phyloP scores from a whole-genome alignment of 2,329 filamentous ascomycete species.

The Fusarium odoratissimum region DNA sequence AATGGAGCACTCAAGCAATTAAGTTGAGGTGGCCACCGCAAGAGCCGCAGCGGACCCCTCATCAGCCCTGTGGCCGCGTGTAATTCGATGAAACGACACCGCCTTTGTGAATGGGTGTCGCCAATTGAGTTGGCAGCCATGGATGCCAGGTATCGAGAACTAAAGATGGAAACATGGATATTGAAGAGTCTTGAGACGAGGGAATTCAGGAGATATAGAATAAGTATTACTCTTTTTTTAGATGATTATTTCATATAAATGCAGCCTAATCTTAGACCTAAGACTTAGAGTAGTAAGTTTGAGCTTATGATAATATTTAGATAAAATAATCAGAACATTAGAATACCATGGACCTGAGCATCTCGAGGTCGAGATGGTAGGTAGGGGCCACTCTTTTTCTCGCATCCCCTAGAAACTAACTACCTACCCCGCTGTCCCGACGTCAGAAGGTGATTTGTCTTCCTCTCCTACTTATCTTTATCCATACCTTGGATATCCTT shows the following conservation, averaged over 20 bases:
- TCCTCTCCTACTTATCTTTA: conserved; percentile 24
- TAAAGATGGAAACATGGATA: background rate
- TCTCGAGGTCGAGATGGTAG: background rate
- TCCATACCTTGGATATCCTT: conserved; percentile 33
- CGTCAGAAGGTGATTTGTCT: conserved; percentile 35
- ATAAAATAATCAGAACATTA: background rate
- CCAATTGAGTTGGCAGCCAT: conserved; percentile 14
- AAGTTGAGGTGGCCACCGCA: conserved; percentile 25
- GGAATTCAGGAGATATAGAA: background rate
- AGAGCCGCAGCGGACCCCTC: conserved; percentile 38
- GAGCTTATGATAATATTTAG: background rate
- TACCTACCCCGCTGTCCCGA: conserved; percentile 41
- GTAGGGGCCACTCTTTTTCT: background rate
- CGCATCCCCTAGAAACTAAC: background rate
- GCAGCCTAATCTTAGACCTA: background rate
- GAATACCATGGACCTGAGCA: background rate
- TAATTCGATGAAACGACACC: conserved; percentile 44
- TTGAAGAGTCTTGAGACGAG: background rate
- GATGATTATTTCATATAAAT: background rate
- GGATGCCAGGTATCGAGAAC: background rate
- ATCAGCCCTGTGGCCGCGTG: conserved; percentile 41
- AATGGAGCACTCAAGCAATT: conserved; percentile 2
- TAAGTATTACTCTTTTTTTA: background rate
- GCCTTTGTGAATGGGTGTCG: conserved; percentile 28
- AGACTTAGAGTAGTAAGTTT: background rate